phyloP scores from a whole-genome alignment of 1,284 basidiomycete species.

The Boletus semigastroideus region DNA sequence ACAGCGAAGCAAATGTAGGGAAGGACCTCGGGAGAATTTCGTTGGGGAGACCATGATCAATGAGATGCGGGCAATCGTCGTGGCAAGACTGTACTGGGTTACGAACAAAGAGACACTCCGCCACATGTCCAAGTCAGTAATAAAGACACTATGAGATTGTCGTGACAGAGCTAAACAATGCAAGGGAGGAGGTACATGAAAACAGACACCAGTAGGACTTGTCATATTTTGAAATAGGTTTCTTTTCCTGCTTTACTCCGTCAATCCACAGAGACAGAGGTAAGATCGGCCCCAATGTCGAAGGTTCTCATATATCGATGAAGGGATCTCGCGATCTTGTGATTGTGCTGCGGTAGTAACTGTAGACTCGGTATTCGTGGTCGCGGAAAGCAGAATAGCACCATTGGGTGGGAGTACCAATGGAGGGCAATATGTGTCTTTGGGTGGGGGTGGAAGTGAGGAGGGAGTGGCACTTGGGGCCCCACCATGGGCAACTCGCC shows the following conservation, averaged over 20 bases:
- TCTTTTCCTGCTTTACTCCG: no score
- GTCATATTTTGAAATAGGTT: no score
- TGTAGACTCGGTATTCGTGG: background rate
- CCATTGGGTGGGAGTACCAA: conserved; percentile 52
- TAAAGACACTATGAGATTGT: no score
- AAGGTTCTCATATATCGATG: no score
- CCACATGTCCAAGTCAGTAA: no score
- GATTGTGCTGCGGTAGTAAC: background rate
- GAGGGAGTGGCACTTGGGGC: conserved; percentile 71
- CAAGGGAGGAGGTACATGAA: no score
- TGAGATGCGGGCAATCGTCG: background rate
- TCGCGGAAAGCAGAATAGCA: background rate
- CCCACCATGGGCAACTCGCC: conserved; percentile 59
- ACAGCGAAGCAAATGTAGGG: conserved; percentile 37
- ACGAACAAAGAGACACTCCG: no score
- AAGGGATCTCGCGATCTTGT: conserved; percentile 1
- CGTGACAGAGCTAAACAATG: no score
- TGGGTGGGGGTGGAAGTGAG: conserved; percentile 73
- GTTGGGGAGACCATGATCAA: conserved; percentile 39
- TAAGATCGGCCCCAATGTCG: no score
- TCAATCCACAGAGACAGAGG: no score
- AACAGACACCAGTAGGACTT: no score
- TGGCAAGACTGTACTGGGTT: conserved; percentile 5
- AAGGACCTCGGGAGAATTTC: conserved; percentile 48
- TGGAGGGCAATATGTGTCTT: conserved; percentile 73